These are phyloP conservation scores for Psilocybe tampanensis DNA, from an alignment of 768 basidiomycete genomes.

Conservation along the genomic window DNA sequence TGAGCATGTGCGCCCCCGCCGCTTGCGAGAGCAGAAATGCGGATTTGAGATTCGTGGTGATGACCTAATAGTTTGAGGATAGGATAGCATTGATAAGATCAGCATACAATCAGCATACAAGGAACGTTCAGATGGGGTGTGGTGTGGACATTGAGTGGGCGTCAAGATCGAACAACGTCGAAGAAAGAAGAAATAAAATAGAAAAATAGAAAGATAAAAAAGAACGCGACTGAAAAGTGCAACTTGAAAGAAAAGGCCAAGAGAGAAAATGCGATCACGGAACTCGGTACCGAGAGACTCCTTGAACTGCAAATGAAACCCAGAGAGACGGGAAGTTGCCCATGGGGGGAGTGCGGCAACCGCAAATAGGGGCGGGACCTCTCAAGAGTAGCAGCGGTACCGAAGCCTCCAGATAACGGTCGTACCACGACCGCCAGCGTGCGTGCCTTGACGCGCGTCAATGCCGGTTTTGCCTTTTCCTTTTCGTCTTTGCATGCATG, in stretches of 20 bases:
- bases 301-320: neutral
- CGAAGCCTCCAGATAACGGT: no score
- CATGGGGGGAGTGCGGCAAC: neutral
- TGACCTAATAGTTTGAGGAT: constrained; percentile 49
- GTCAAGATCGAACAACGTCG: neutral
- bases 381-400: no score
- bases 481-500: no score
- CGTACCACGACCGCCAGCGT: no score
- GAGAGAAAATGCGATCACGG: neutral
- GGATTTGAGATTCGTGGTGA: constrained; percentile 87
- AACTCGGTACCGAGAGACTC: neutral
- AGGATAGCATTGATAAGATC: neutral
- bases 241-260: neutral
- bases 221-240: neutral
- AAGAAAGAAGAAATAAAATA: neutral
- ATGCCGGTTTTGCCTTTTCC: no score
- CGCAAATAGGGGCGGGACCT: no score
- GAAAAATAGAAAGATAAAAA: neutral
- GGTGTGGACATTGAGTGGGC: neutral
- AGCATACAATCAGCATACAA: no score
- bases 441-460: no score
- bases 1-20: constrained; percentile 65
- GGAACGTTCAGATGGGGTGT: neutral
- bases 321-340: neutral
- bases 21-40: constrained; percentile 85